phyloP scores from a whole-genome alignment of 495 filamentous ascomycete species.

The Trichoderma asperelloides region DNA sequence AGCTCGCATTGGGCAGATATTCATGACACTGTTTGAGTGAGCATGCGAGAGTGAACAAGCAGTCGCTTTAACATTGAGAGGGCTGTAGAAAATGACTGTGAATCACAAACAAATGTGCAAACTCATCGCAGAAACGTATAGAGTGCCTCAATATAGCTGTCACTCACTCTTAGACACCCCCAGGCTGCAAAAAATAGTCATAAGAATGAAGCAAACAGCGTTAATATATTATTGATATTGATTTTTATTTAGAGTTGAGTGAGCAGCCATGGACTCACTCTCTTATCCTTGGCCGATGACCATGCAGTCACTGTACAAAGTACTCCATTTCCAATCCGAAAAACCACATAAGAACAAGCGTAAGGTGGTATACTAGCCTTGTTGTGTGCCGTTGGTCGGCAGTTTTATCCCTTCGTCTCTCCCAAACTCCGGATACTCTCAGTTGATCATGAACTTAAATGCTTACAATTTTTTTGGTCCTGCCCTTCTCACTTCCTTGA shows the following conservation, averaged over 20 bases:
- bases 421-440: slow-evolving; percentile 4
- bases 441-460: neutral
- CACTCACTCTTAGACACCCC: neutral
- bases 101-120: neutral
- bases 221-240: neutral
- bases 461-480: neutral
- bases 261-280: neutral
- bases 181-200: too few species aligned
- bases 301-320: neutral
- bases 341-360: neutral
- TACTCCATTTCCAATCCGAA: neutral
- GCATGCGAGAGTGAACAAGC: too few species aligned
- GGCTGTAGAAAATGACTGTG: neutral
- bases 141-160: too few species aligned
- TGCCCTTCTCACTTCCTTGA: neutral
- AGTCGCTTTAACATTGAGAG: too few species aligned
- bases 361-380: neutral
- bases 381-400: slow-evolving; percentile 1
- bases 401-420: neutral
- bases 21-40: neutral
- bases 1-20: neutral
- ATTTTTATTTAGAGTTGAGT: neutral
- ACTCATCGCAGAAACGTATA: too few species aligned
- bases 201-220: too few species aligned
- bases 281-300: neutral